Percentiles rank a stretch among this genome's conserved stretches.
phyloP scores from a whole-genome alignment of 176 grass and related monocot species.

The Eragrostis nindensis region DNA sequence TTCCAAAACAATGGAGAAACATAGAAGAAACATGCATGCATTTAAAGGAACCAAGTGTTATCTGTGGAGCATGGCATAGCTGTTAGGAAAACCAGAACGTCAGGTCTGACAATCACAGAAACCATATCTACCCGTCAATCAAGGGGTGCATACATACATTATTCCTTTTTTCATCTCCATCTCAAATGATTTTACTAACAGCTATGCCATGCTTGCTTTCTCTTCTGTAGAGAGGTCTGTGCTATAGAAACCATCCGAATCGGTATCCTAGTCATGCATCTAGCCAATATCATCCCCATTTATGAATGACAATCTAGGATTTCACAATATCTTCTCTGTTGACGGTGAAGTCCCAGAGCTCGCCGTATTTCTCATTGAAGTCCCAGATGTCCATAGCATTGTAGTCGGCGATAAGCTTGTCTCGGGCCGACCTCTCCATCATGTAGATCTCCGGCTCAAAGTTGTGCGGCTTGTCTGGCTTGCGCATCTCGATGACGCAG shows the following conservation, averaged over 20 bases:
- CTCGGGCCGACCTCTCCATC: constrained; percentile 82
- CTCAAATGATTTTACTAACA: constrained; percentile 22
- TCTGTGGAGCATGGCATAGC: neutral
- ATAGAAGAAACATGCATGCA: constrained; percentile 15
- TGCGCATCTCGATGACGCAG: constrained; percentile 87
- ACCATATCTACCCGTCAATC: neutral
- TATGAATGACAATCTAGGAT: constrained; percentile 32
- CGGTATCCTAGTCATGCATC: neutral
- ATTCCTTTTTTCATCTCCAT: constrained; percentile 5
- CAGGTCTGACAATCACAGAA: neutral
- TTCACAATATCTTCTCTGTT: constrained; percentile 82
- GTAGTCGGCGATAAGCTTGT: constrained; percentile 95
- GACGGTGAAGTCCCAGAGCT: constrained; percentile 98
- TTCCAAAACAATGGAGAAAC: neutral
- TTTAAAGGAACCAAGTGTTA: constrained; percentile 17
- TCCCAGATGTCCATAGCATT: constrained; percentile 99
- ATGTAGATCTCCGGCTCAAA: constrained; percentile 97
- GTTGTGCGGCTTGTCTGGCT: constrained; percentile 93
- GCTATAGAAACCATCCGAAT: constrained; percentile 7
- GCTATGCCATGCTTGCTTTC: constrained; percentile 19
- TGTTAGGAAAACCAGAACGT: neutral
- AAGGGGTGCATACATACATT: neutral
- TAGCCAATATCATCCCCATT: constrained; percentile 20
- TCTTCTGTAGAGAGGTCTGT: neutral
- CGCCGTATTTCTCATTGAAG: constrained; percentile 97